Conservation (phyloP, 139 green algal genomes). For the Chlamydomonas eustigma region DNA sequence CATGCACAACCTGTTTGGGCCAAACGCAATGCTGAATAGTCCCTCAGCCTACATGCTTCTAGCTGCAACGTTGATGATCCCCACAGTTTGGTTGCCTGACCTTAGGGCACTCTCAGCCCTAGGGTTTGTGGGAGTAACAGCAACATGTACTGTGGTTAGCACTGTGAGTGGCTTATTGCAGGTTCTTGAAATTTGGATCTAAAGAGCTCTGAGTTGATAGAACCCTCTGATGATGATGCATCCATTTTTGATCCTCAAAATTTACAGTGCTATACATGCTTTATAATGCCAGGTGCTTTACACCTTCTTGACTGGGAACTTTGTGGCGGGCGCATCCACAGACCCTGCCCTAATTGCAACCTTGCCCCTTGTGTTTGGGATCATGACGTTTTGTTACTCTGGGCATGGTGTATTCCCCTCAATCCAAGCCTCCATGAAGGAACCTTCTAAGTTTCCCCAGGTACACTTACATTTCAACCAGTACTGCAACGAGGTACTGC, state of each 20-base stretch:
- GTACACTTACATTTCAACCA: too few relatives aligned
- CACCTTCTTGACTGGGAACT: constrained; percentile 39
- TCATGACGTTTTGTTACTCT: constrained; percentile 74
- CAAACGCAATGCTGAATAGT: constrained; percentile 6
- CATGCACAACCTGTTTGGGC: constrained; percentile 44
- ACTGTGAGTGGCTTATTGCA: constrained; percentile 34
- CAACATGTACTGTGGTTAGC: constrained; percentile 37
- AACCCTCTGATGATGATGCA: too few relatives aligned
- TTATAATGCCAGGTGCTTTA: constrained; percentile 29
- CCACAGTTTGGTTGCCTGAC: constrained; percentile 73
- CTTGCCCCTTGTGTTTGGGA: constrained; percentile 66
- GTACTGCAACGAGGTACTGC: too few relatives aligned
- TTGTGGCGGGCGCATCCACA: constrained; percentile 32
- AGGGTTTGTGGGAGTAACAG: constrained; percentile 47
- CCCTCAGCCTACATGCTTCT: constrained; percentile 34
- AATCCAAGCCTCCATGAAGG: constrained; percentile 66
- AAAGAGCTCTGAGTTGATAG: too few relatives aligned
- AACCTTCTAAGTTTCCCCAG: constrained; percentile 49
- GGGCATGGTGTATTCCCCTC: constrained; percentile 71
- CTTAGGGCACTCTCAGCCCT: constrained; percentile 60
- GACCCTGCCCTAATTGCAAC: constrained; percentile 41
- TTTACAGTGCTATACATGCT: too few relatives aligned
- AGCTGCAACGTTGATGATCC: constrained; percentile 54
- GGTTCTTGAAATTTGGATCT: too few relatives aligned
- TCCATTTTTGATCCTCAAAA: too few relatives aligned